Base-by-base conservation (phyloP, 805 yeast genomes). In the Nakazawaea wyomingensis region DNA sequence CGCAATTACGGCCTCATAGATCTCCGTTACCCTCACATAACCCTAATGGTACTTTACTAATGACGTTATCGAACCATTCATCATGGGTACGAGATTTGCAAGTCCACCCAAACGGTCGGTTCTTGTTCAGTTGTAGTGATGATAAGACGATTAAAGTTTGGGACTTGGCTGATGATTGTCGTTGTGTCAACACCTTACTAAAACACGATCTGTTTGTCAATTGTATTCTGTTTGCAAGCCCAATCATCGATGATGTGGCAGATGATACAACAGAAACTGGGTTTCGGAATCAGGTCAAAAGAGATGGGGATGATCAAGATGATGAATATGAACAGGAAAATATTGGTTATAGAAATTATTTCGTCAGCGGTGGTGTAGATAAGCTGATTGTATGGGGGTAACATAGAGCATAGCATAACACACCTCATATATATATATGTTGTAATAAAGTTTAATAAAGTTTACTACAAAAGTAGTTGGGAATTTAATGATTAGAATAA, bases 151-250 rank as follows among this genome's bases (percentile, higher is more conserved):
- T 90, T 27, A 74, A 79, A 45, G 62, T 86, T 16, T 90, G 97
- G 97, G 91, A 89, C 66, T 57, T 82, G 68, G 60, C 37, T 36
- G 46, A 31, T 41, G 50, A 13, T 26, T 64, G 72, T 10, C 64
- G 61, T 46, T 76, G 81, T 29, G 62, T 77, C 2, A 62, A 72
- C 37, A 69, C 77, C 1, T 65, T 87, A 37, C 59, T 56, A 3
- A 80, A 75, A 0, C 96, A 88, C 59, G 80, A 77, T n/a, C 89
- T 85, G 21, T 90, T 89, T 60, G 74, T 89, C 2, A 85, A 79
- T 50, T 69, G 76, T 37, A 62, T 88, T 7, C 62, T 58, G 17
- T 75, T 79, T 68, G 84, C 85, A 0, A 55, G 66, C 0, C 69
- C 78, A 1, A 57, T 69, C 8, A 45, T 41, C 26, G 32, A 37